A percentile compares a stretch with the other conserved stretches of the same genome.
Conservation (phyloP, 371 early-diverging fungal species). For the Lichtheimia ornata region DNA sequence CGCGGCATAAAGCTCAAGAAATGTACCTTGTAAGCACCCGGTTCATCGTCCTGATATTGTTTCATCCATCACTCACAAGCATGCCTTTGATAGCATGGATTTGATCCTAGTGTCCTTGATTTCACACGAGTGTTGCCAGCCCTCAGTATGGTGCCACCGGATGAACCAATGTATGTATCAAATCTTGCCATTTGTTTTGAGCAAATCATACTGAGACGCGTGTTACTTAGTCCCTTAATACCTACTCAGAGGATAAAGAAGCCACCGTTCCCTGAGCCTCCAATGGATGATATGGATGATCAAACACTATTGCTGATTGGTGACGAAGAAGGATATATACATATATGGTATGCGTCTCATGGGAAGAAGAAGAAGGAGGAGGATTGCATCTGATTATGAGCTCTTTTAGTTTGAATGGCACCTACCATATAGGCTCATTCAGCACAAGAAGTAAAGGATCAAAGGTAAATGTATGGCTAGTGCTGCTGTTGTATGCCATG, state of each 20-base stretch:
- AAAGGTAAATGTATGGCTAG: neutral
- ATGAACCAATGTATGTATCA: constrained; percentile 8
- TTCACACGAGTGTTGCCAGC: constrained; percentile 3
- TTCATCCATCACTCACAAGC: too few species aligned
- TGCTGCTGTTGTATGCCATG: neutral
- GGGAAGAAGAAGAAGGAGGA: neutral
- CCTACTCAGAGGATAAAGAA: constrained; percentile 1
- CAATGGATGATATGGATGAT: neutral
- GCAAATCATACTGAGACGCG: neutral
- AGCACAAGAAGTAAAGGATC: neutral
- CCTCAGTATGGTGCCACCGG: constrained; percentile 11
- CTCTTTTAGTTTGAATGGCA: constrained; percentile 5
- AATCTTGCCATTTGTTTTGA: too few species aligned
- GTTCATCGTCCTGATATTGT: too few species aligned
- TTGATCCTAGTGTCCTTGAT: constrained; percentile 6
- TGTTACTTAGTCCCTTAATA: constrained; percentile 2
- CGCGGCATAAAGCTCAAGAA: neutral
- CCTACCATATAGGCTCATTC: constrained; percentile 9
- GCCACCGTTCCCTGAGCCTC: constrained; percentile 12
- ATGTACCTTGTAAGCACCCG: too few species aligned
- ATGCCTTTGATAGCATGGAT: constrained; percentile 3
- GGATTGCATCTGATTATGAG: neutral
- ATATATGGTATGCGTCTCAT: constrained; percentile 3
- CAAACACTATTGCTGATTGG: constrained; percentile 9
- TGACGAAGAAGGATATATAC: constrained; percentile 4